Percentiles rank a stretch among this genome's conserved stretches.
phyloP scores from a whole-genome alignment of 169 alveolate genomes.

The Plasmodium adleri region DNA sequence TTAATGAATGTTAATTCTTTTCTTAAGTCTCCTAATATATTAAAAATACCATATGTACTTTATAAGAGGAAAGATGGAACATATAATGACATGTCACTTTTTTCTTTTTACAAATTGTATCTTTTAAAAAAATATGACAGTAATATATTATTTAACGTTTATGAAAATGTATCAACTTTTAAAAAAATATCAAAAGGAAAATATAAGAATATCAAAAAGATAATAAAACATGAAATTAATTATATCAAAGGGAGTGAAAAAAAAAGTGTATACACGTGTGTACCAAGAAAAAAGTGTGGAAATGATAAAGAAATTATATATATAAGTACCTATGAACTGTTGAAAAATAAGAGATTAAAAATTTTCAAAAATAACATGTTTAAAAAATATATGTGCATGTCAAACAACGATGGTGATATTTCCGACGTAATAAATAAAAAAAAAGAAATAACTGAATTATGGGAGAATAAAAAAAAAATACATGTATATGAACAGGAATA shows the following conservation, averaged over 20 bases:
- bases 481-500: too few species aligned
- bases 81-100: neutral
- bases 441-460: too few species aligned
- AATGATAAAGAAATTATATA: neutral
- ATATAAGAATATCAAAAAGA: neutral
- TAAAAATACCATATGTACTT: slow-evolving; percentile 35
- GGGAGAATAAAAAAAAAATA: too few species aligned
- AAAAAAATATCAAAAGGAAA: neutral
- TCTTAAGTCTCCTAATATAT: slow-evolving; percentile 37
- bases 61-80: slow-evolving; percentile 21
- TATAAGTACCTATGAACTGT: neutral
- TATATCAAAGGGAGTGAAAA: neutral
- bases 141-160: slow-evolving; percentile 1
- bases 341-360: neutral
- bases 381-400: too few species aligned
- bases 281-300: neutral
- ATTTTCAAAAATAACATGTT: too few species aligned
- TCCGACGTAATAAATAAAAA: too few species aligned
- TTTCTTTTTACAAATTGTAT: slow-evolving; percentile 25
- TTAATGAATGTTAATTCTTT: neutral
- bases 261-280: neutral
- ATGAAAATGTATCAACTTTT: slow-evolving; percentile 3
- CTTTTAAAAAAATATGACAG: slow-evolving; percentile 14
- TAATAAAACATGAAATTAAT: neutral
- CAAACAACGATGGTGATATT: too few species aligned